Percentiles rank a stretch among this genome's conserved stretches.
Evolutionary conservation across 306 rosid genomes (phyloP).

Genomic region (Cyamopsis tetragonoloba): DNA sequence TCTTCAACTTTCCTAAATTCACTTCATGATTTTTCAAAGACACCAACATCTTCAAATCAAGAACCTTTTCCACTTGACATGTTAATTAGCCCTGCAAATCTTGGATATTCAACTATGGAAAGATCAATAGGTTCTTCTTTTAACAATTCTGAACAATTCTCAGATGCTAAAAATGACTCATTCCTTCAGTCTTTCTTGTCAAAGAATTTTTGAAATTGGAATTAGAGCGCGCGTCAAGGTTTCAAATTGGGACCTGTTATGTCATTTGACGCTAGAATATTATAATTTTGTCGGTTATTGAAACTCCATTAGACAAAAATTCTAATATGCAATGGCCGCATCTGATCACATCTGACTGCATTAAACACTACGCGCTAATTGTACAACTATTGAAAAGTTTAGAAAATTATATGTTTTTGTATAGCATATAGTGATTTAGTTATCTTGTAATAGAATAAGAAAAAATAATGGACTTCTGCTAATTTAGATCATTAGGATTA

Average conservation of each 20-base stretch:
- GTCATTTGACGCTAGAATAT: no score
- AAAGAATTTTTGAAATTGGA: conserved; percentile 6
- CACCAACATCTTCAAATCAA: conserved; percentile 11
- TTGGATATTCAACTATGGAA: neutral
- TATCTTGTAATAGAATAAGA: neutral
- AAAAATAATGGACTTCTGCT: neutral
- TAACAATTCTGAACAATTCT: conserved; percentile 14
- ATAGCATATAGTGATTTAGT: conserved; percentile 16
- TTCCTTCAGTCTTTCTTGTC: conserved; percentile 32
- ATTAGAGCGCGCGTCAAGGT: no score
- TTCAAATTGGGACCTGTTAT: no score
- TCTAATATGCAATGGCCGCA: no score
- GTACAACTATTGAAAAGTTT: no score
- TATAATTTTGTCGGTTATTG: no score
- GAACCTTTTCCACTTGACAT: conserved; percentile 7
- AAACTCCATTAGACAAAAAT: no score
- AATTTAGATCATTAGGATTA: neutral
- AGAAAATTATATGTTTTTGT: neutral
- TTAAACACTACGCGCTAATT: no score
- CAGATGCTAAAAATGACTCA: conserved; percentile 23
- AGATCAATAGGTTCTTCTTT: neutral
- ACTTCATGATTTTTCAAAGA: conserved; percentile 10
- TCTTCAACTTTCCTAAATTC: conserved; percentile 22
- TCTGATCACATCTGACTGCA: no score
- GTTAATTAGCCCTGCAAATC: conserved; percentile 14